Percentiles rank a stretch among this genome's conserved stretches.
Conservation (phyloP, 2,329 filamentous ascomycete genomes). For the Volutella citrinella region DNA sequence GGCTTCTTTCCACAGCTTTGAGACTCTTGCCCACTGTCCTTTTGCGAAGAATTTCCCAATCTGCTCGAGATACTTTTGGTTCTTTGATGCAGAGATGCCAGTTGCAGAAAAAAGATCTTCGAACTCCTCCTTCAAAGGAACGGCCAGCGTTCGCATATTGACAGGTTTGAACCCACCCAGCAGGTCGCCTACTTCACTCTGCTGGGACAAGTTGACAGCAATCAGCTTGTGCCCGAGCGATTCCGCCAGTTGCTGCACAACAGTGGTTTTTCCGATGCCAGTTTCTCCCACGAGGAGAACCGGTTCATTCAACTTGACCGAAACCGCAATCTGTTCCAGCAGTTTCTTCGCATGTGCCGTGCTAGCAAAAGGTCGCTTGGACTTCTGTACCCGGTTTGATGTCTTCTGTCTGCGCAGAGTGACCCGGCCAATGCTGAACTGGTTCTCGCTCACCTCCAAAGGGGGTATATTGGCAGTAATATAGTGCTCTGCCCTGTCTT, state of each 20-base stretch:
- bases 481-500: constrained; percentile 76
- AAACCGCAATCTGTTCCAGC: constrained; percentile 83
- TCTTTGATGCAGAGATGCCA: constrained; percentile 80
- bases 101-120: constrained; percentile 84
- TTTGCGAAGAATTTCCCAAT: constrained; percentile 77
- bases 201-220: constrained; percentile 94
- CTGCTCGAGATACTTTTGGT: constrained; percentile 79
- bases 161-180: constrained; percentile 96
- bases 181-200: constrained; percentile 95
- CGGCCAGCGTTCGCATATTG: constrained; percentile 80
- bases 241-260: constrained; percentile 87
- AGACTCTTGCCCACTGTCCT: constrained; percentile 82
- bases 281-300: constrained; percentile 96
- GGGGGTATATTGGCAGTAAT: constrained; percentile 69
- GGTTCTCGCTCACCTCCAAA: constrained; percentile 58
- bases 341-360: constrained; percentile 81
- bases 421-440: constrained; percentile 64
- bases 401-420: constrained; percentile 56
- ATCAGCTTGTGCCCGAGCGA: constrained; percentile 82
- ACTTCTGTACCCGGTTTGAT: constrained; percentile 47
- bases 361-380: constrained; percentile 74
- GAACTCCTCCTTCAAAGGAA: constrained; percentile 92
- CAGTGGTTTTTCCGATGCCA: constrained; percentile 96
- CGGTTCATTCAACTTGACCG: constrained; percentile 81
- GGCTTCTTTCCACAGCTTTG: constrained; percentile 84